phyloP scores from a whole-genome alignment of 139 green algal genomes.

The Spirogloea muscicola region DNA sequence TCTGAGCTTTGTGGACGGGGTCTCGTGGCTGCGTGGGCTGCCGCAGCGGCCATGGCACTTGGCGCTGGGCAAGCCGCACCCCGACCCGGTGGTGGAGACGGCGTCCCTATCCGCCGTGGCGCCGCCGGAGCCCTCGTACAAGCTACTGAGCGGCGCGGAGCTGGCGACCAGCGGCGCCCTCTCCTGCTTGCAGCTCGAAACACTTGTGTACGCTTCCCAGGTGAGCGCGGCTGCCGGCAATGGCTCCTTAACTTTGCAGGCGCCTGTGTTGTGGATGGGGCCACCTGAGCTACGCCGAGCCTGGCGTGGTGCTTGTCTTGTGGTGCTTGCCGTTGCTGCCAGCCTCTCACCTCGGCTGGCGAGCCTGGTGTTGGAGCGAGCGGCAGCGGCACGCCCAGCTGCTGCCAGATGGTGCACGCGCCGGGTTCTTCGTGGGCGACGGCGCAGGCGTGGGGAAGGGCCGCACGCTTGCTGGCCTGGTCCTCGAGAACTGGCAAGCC shows the following conservation, averaged over 20 bases:
- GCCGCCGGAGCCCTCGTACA: constrained; percentile 48
- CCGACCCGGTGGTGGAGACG: constrained; percentile 52
- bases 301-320: no score
- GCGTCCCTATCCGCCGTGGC: constrained; percentile 38
- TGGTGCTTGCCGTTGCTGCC: no score
- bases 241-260: no score
- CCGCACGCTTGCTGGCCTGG: constrained; percentile 66
- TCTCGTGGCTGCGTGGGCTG: background rate
- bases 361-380: no score
- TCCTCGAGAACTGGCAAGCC: constrained; percentile 62
- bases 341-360: no score
- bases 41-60: constrained; percentile 8
- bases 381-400: constrained; percentile 37
- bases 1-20: background rate
- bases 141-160: constrained; percentile 17
- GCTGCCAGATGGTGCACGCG: constrained; percentile 9
- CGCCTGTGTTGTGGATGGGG: no score
- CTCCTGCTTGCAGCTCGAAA: constrained; percentile 47
- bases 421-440: constrained; percentile 56
- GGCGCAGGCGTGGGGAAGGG: constrained; percentile 84
- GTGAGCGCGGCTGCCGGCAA: constrained; percentile 5
- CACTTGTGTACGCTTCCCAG: constrained; percentile 50
- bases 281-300: no score
- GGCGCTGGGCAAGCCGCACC: constrained; percentile 30
- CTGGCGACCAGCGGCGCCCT: constrained; percentile 1